A percentile compares a stretch with the other conserved stretches of the same genome.
phyloP scores from a whole-genome alignment of 331 rosid species.

The Malus hybrid region DNA sequence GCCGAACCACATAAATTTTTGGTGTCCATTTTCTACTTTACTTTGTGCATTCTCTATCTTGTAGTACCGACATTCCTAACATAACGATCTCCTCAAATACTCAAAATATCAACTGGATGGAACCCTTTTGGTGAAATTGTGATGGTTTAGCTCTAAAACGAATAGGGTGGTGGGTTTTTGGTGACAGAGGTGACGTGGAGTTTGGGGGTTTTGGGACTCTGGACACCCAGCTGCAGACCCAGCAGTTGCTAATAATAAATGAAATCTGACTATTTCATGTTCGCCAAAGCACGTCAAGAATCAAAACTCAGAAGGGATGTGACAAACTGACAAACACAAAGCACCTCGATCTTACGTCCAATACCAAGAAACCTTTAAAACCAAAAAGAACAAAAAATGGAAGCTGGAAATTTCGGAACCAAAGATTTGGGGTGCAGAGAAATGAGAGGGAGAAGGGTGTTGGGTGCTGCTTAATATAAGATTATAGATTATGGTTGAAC shows the following conservation, averaged over 20 bases:
- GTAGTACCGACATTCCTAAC: too few species aligned
- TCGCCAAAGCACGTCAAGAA: slow-evolving; percentile 8
- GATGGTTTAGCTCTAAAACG: not conserved
- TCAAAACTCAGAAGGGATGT: slow-evolving; percentile 8
- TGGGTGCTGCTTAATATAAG: not conserved
- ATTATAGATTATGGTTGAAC: not conserved
- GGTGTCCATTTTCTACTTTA: too few species aligned
- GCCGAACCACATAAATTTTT: too few species aligned
- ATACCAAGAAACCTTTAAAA: not conserved
- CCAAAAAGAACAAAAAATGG: not conserved
- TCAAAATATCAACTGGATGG: not conserved
- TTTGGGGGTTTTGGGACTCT: not conserved
- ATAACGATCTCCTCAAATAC: not conserved
- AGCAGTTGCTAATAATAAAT: not conserved
- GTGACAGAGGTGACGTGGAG: slow-evolving; percentile 9
- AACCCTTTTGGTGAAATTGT: not conserved
- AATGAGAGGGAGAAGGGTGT: not conserved
- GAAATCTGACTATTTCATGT: slow-evolving; percentile 7
- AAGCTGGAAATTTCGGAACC: not conserved
- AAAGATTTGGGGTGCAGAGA: not conserved
- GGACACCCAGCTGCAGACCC: not conserved
- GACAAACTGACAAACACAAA: not conserved
- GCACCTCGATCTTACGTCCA: not conserved
- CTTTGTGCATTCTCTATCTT: too few species aligned
- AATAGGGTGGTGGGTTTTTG: not conserved